Evolutionary conservation across 495 filamentous ascomycete genomes (phyloP), one percentile per base, ranked within the genome.

Genomic region (Parachaetomium inaequale): DNA sequence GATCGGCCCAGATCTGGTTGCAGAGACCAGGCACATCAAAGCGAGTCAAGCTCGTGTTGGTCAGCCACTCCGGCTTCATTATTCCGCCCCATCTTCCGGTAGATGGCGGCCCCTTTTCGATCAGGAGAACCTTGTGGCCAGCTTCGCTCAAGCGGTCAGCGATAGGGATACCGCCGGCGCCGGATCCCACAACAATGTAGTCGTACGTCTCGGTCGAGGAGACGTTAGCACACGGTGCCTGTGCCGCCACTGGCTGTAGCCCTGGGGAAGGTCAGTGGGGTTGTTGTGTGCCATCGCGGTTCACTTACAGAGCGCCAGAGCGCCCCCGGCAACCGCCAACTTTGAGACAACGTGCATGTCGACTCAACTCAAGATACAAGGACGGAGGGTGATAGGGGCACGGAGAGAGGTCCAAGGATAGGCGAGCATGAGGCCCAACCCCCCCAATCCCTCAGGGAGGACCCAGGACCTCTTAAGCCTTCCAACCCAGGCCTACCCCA

Each of bases 11-110:
- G 58, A 86, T 87, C 68, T 84, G 80, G 65, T 84, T 88, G 72
- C 84, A 88, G 53, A 91, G 80, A 54, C 88, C 88, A 0, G 88
- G 88, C 8, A 91, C 81, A 69, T 92, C 88, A 61, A 90, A 88
- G 23, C 85, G 79, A 25, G 88, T 90, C 46, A 92, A 74, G 49
- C 82, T 82, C 25, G 85, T 85, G 34, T 82, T 83, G 31, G 77
- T 71, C 19, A 89, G 78, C 80, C 88, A 87, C 28, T 80, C 79
- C n/a, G 86, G 85, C 59, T 78, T 80, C 63, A 77, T 66, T 0
- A 62, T 78, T 52, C 85, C 84, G 38, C 84, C 84, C 74, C 79
- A 84, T 61, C 78, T 71, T 29, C 79, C 83, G 21, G 82, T 82
- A 21, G 81, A 82, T 51, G 82, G 79, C 3, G 82, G 81, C 14